Base-by-base conservation (phyloP, 768 basidiomycete genomes). In the Mycena indigotica region DNA sequence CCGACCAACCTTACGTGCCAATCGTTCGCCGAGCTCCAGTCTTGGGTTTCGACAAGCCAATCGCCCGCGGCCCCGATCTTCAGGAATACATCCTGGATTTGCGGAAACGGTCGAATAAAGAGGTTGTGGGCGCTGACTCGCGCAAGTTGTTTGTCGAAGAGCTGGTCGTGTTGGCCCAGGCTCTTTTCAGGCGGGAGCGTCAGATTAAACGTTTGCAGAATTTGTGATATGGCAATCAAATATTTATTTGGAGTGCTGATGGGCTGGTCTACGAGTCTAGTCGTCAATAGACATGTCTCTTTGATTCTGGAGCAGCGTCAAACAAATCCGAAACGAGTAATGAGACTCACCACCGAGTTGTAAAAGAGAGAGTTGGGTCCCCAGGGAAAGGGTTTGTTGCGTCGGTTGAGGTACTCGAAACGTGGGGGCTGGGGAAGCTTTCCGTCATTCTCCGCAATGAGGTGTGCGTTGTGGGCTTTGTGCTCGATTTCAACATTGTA, bases 341-440 rank as follows among this genome's bases (percentile, higher is more conserved):
- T 6, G 10, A 49, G n/a, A 67, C 85, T 45, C 69, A 89, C 91
- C 64, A 83, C 77, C 50, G 84, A 71, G 70, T 91, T 93, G 77
- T 82, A 94, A 80, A 94, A 94, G 17, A 94, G 80, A 15, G 83
- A 81, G 82, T 94, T 94, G 65, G 64, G 72, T 23, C 92, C 92
- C 92, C 92, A 94, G 19, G 92, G 92, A 80, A 81, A 94, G 38
- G 91, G 89, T 23, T 90, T 91, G 57, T 70, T 70, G 58, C 92
- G 79, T 66, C 77, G 83, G 77, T 93, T 92, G 72, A 94, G 66
- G 77, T 87, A 91, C 40, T 90, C 83, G 66, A 85, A 94, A n/a
- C 74, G 75, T 40, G 91, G 89, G 26, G 79, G 72, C 61, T 87
- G 82, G 55, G 89, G 89, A 52, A 91, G 80, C 55, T 82, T 76